phyloP scores from a whole-genome alignment of 2,329 filamentous ascomycete species.

The Diaporthe amygdali region DNA sequence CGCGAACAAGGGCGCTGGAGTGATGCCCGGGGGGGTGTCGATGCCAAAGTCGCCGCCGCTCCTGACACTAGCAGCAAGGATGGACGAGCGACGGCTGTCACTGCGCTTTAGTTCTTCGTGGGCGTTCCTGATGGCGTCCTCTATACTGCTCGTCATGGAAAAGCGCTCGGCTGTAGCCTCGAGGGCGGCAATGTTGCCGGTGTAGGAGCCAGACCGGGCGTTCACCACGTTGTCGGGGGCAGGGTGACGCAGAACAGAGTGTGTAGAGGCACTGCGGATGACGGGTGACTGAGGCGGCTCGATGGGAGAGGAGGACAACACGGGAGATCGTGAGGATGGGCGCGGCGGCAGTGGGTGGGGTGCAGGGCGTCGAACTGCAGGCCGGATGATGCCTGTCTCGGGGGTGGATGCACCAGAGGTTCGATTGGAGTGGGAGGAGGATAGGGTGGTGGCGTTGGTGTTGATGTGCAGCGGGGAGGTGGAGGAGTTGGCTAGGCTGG shows the following conservation, averaged over 20 bases:
- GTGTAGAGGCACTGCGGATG: constrained; percentile 53
- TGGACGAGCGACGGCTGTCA: constrained; percentile 70
- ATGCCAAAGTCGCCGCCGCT: constrained; percentile 35
- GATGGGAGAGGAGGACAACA: constrained; percentile 12
- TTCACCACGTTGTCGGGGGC: constrained; percentile 60
- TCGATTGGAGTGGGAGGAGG: constrained; percentile 11
- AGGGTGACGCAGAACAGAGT: constrained; percentile 59
- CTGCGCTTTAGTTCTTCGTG: constrained; percentile 73
- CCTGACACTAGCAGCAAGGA: constrained; percentile 55
- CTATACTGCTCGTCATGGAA: constrained; percentile 76
- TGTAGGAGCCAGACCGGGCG: constrained; percentile 64
- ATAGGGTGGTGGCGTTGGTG: background rate
- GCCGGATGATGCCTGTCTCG: constrained; percentile 20
- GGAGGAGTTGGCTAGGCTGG: background rate
- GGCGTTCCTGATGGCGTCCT: constrained; percentile 76
- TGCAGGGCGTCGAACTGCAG: constrained; percentile 15
- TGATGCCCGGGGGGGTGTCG: constrained; percentile 29
- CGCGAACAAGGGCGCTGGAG: constrained; percentile 32
- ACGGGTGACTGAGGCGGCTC: constrained; percentile 38
- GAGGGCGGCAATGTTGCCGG: constrained; percentile 73
- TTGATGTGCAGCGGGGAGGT: constrained; percentile 1
- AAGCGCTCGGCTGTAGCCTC: constrained; percentile 78
- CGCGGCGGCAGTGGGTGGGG: constrained; percentile 18
- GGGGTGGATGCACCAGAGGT: constrained; percentile 23
- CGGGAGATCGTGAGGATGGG: constrained; percentile 17